Evolutionary conservation across 1,284 basidiomycete species (phyloP).

Genomic region (Ceratobasidium sp.): DNA sequence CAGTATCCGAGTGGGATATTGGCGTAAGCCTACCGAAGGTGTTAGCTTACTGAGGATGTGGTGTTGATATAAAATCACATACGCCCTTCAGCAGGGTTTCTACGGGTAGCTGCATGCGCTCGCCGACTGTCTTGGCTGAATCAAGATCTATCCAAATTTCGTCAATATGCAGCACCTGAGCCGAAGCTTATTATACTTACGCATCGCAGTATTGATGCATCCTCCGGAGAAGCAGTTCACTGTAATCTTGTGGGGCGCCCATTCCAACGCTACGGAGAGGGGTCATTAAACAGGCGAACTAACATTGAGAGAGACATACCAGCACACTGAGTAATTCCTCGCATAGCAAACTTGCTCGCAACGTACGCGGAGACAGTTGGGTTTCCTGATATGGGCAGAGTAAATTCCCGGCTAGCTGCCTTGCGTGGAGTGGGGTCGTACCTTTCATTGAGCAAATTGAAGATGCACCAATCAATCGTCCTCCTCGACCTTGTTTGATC

Average conservation of each 20-base stretch:
- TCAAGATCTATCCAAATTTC: slow-evolving; percentile 36
- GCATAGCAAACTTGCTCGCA: slow-evolving; percentile 52
- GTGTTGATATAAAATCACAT: slow-evolving; percentile 3
- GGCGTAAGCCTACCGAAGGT: slow-evolving; percentile 14
- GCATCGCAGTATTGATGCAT: slow-evolving; percentile 52
- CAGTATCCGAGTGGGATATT: slow-evolving; percentile 46
- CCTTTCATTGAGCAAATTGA: slow-evolving; percentile 50
- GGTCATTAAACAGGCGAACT: neutral
- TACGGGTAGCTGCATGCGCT: slow-evolving; percentile 36
- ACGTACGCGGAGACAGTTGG: slow-evolving; percentile 40
- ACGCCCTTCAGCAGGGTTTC: slow-evolving; percentile 46
- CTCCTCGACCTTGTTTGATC: slow-evolving; percentile 56
- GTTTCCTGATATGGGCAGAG: slow-evolving; percentile 5
- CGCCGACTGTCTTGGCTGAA: slow-evolving; percentile 22
- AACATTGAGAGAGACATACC: slow-evolving; percentile 1
- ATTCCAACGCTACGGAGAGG: slow-evolving; percentile 48
- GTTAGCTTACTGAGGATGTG: neutral
- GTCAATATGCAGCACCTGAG: neutral
- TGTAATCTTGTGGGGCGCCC: slow-evolving; percentile 51
- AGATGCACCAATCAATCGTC: slow-evolving; percentile 54
- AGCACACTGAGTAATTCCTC: slow-evolving; percentile 51
- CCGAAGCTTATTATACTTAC: slow-evolving; percentile 14
- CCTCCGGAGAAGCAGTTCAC: slow-evolving; percentile 53
- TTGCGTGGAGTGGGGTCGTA: neutral
- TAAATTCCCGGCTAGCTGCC: neutral